Conservation (phyloP, 352 stramenopile genomes). For the Globisporangium viniferum region DNA sequence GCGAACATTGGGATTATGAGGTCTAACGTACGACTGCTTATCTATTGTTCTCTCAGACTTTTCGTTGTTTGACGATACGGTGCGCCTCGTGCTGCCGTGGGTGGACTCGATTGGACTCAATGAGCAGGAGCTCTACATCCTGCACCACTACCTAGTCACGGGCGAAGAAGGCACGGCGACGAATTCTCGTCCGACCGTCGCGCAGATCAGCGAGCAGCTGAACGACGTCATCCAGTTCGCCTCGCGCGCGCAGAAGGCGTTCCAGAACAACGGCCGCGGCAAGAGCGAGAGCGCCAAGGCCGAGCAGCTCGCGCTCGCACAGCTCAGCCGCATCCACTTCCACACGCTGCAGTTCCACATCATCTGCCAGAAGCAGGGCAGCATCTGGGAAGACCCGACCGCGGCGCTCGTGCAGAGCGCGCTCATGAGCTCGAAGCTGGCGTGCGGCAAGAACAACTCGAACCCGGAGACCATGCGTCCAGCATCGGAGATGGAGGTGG, state of each 20-base stretch:
- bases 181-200: slow-evolving; percentile 67
- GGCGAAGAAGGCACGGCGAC: slow-evolving; percentile 69
- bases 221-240: slow-evolving; percentile 67
- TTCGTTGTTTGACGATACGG: slow-evolving; percentile 77
- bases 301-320: slow-evolving; percentile 43
- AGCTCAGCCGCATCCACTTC: slow-evolving; percentile 81
- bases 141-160: slow-evolving; percentile 80
- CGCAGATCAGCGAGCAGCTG: slow-evolving; percentile 70
- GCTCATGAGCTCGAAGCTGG: slow-evolving; percentile 82
- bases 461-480: slow-evolving; percentile 43
- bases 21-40: background rate
- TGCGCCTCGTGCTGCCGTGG: slow-evolving; percentile 73
- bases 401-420: slow-evolving; percentile 67
- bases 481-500: slow-evolving; percentile 66
- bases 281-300: slow-evolving; percentile 10
- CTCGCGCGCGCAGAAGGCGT: slow-evolving; percentile 39
- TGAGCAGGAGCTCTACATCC: slow-evolving; percentile 80
- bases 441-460: slow-evolving; percentile 58
- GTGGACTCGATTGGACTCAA: slow-evolving; percentile 81
- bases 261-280: slow-evolving; percentile 28
- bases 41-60: slow-evolving; percentile 41
- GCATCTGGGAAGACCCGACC: slow-evolving; percentile 70
- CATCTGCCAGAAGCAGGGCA: slow-evolving; percentile 62
- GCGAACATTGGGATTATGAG: background rate
- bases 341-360: slow-evolving; percentile 88